Evolutionary conservation across 768 basidiomycete species (phyloP), one percentile per base, ranked within the genome.

Genomic region (Astraeus odoratus): DNA sequence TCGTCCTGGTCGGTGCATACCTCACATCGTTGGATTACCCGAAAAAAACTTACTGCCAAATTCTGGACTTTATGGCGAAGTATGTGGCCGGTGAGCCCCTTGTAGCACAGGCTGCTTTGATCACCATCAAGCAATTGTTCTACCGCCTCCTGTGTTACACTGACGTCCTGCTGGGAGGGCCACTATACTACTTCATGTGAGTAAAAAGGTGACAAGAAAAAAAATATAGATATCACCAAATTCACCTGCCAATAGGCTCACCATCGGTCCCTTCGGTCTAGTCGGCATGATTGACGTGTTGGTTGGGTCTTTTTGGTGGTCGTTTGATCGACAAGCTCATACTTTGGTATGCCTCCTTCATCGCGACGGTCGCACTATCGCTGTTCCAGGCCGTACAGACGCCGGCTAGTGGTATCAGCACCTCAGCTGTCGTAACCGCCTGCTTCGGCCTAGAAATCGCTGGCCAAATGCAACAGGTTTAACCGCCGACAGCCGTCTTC

Each of bases 21-120:
- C 60, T 77, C 18, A 52, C 81, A 43, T 65, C 91, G n/a, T 89
- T 89, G 1, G 89, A 94, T 62, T 91, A 86, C 55, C 90, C 88
- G 1, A 76, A 83, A 10, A 90, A 86, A 59, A 83, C 78, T 3
- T 92, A 92, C 63, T 71, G 68, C 51, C 64, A 78, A 15, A 83
- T 91, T 37, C 63, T 88, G 25, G 77, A 69, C 62, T 83, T 81
- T 8, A 92, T 92, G 90, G 81, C 68, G 5, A 83, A 80, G 60
- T 85, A 80, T 52, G 68, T 80, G 0, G 70, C 82, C 29, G 92
- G 84, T 0, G 86, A 93, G 60, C 90, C 91, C 0, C 65, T 83
- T 18, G 66, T 94, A 24, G 72, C 90, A 8, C 90, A 93, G 59
- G 68, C 72, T 2, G 68, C 73, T 48, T 61, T 87, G 50, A 70